Percentiles rank a stretch among this genome's conserved stretches.
These are phyloP conservation scores for Cyamopsis tetragonoloba DNA, from an alignment of 306 rosid species.

Conservation along the genomic window DNA sequence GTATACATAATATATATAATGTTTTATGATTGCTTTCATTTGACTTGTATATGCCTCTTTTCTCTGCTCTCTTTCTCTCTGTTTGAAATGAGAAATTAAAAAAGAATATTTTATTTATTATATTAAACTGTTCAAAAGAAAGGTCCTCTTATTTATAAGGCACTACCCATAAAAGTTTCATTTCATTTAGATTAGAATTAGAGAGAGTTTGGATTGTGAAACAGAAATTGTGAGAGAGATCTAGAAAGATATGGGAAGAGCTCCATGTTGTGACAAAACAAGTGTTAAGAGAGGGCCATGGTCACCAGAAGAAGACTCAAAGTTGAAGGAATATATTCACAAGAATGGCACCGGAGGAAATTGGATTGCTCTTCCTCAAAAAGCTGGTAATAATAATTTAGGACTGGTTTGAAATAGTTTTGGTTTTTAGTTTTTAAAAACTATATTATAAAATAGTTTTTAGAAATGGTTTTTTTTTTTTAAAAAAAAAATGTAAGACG, in stretches of 20 bases:
- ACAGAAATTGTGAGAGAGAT: not conserved
- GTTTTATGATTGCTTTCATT: constrained; percentile 32
- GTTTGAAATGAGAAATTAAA: constrained; percentile 21
- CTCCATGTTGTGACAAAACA: constrained; percentile 98
- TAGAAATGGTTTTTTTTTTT: no score
- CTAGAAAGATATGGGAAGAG: constrained; percentile 75
- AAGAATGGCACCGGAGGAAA: constrained; percentile 93
- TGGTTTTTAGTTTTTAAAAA: no score
- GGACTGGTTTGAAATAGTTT: no score
- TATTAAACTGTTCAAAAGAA: constrained; percentile 28
- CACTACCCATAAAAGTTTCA: constrained; percentile 36
- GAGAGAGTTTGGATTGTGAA: constrained; percentile 42
- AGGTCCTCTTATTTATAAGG: constrained; percentile 38
- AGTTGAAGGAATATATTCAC: constrained; percentile 74
- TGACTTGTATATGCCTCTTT: constrained; percentile 44
- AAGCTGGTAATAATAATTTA: constrained; percentile 95
- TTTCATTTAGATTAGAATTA: constrained; percentile 33
- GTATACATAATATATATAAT: no score
- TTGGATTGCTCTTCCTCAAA: constrained; percentile 98
- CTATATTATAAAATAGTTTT: no score
- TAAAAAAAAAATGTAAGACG: no score
- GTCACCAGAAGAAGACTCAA: constrained; percentile 93
- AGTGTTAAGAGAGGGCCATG: constrained; percentile 98
- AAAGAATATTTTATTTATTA: constrained; percentile 6
- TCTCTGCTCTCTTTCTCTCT: constrained; percentile 16